These are phyloP conservation scores for Clarireedia hainanense DNA, from an alignment of 2,329 filamentous ascomycete genomes.

Conservation along the genomic window DNA sequence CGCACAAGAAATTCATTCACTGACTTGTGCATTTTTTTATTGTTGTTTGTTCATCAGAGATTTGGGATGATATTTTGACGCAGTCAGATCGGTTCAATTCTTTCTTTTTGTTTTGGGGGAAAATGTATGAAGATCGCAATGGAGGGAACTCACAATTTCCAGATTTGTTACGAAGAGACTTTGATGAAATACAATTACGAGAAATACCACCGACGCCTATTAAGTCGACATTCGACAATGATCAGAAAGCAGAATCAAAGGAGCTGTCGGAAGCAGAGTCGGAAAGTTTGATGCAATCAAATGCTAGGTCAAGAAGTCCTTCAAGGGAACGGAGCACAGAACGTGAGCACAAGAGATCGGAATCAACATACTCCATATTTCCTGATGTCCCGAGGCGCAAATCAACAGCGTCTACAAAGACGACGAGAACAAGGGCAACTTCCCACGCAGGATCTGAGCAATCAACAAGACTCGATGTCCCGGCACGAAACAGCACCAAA, in stretches of 20 bases:
- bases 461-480: conserved; percentile 2
- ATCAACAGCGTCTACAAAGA: neutral
- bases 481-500: neutral
- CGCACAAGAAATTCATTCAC: neutral
- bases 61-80: neutral
- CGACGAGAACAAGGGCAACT: neutral
- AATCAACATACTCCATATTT: conserved; percentile 5
- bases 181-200: conserved; percentile 1
- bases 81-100: neutral
- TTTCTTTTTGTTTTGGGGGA: neutral
- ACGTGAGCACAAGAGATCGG: neutral
- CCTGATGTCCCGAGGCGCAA: neutral
- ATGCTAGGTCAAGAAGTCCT: neutral
- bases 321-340: neutral
- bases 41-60: too few relatives aligned
- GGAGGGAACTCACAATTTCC: neutral
- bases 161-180: neutral
- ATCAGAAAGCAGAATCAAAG: neutral
- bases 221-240: neutral
- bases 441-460: neutral
- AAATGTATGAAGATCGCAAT: conserved; percentile 1
- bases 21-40: neutral
- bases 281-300: neutral
- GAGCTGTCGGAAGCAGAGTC: neutral
- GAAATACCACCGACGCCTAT: conserved; percentile 6